Base-by-base conservation (phyloP, 805 yeast genomes). In the Starmerella lactis-condensi region DNA sequence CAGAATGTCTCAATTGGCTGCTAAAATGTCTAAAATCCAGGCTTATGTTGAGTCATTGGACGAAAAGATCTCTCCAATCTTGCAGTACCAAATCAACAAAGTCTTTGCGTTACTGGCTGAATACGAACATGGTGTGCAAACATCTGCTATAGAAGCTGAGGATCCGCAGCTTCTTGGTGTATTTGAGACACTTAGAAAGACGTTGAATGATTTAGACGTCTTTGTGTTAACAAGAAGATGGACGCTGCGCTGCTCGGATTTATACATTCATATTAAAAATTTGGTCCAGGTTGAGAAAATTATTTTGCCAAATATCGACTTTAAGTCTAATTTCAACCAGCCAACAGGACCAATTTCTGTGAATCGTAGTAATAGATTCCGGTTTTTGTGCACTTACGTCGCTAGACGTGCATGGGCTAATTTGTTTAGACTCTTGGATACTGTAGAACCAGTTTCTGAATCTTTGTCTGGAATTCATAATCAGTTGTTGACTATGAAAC, bases 231-330 rank as follows among this genome's bases (percentile, higher is more conserved):
- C 98, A 3, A 72, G 94, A 54, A 68, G 98, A 52, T 89, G 99
- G 99, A 85, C 96, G 2, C 61, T 89, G 57, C 69, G 99, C 48
- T 93, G 83, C 47, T 89, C 98, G 0, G 99, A 89, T 56, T 62
- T 89, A 38, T 89, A 76, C 56, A 64, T 65, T 29, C 83, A 77
- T 51, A 93, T 82, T 54, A 70, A 73, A 46, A 62, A 64, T 39
- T 60, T 89, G 39, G 72, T 69, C 45, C 65, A 61, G 35, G 72
- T 89, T 38, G 94, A 85, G 50, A 75, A 71, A 31, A 50, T 65
- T 39, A 63, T 39, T 11, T 13, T 17, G 15, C 20, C 11, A 20
- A n/a, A 4, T 7, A 15, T 18, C 11, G 11, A 17, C 18, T 11
- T n/a, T 12, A 26, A 16, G 7, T 28, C 32, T 16, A 19, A 11